These are phyloP conservation scores for Botrytis tulipae DNA, from an alignment of 2,329 filamentous ascomycete species.

Conservation along the genomic window DNA sequence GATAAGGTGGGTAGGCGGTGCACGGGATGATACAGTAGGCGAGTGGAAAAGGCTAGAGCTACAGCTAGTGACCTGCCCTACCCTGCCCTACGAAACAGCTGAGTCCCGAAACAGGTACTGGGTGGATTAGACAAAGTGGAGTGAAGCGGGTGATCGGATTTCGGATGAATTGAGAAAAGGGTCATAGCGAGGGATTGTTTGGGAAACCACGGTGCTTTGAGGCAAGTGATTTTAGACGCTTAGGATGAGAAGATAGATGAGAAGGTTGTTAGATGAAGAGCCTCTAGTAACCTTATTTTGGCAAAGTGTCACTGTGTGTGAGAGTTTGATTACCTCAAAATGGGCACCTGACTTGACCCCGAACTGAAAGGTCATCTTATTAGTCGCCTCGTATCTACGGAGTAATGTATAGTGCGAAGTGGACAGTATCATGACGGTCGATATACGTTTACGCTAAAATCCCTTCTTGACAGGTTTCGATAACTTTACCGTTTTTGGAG, in stretches of 20 bases:
- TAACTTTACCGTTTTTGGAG: not conserved
- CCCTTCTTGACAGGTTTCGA: slow-evolving; percentile 5
- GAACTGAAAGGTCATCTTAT: not conserved
- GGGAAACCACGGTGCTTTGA: not conserved
- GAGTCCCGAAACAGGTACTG: slow-evolving; percentile 11
- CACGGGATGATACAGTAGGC: slow-evolving; percentile 1
- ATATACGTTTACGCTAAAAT: not conserved
- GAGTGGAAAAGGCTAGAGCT: not conserved
- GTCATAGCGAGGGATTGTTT: slow-evolving; percentile 11
- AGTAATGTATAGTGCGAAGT: not conserved
- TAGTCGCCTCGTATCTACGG: not conserved
- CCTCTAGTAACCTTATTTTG: not conserved
- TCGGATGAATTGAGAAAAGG: slow-evolving; percentile 11
- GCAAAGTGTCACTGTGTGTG: slow-evolving; percentile 7
- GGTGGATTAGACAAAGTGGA: slow-evolving; percentile 14
- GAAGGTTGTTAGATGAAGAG: not conserved
- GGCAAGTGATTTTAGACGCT: not conserved
- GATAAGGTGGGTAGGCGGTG: not conserved
- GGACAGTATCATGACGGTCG: not conserved
- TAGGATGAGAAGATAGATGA: not conserved
- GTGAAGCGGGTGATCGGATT: slow-evolving; percentile 8
- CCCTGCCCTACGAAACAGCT: slow-evolving; percentile 16
- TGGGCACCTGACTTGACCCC: not conserved
- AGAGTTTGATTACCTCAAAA: slow-evolving; percentile 4
- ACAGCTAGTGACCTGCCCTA: slow-evolving; percentile 3